Evolutionary conservation across 192 early-diverging fungal species (phyloP).

Genomic region (Coemansia sp.): DNA sequence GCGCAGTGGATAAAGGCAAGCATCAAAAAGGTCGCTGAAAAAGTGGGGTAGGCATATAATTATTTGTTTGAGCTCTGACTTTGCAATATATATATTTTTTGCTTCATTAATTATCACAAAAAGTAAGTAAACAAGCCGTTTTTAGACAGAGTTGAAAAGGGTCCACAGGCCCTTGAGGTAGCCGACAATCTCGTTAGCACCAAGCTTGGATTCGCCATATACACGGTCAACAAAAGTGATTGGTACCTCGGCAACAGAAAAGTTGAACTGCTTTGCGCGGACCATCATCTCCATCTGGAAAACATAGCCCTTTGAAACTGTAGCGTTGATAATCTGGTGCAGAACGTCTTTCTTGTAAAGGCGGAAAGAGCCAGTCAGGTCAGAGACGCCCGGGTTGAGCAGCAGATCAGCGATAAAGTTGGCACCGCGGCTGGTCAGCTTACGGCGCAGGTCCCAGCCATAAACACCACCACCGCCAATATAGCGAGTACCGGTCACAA

Average conservation of each 20-base stretch:
- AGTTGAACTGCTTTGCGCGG: constrained; percentile 88
- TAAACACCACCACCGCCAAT: constrained; percentile 86
- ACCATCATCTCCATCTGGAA: constrained; percentile 99
- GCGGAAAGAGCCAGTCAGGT: constrained; percentile 94
- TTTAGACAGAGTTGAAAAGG: constrained; percentile 70
- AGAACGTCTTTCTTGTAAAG: constrained; percentile 94
- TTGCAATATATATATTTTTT: not conserved
- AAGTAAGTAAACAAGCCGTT: not conserved
- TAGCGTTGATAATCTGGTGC: constrained; percentile 78
- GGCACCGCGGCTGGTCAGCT: constrained; percentile 95
- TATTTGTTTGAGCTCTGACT: not conserved
- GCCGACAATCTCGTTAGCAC: constrained; percentile 90
- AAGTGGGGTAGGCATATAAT: not conserved
- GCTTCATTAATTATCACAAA: not conserved
- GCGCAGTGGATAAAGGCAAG: constrained; percentile 19
- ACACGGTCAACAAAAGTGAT: constrained; percentile 99
- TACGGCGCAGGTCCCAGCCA: constrained; percentile 95
- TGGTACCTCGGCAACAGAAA: constrained; percentile 84
- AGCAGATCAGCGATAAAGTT: constrained; percentile 90
- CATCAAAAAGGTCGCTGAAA: constrained; percentile 6
- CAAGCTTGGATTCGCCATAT: constrained; percentile 95
- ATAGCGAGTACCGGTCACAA: constrained; percentile 96
- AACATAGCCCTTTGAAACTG: constrained; percentile 95
- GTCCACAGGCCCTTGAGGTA: constrained; percentile 89
- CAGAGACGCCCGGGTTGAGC: constrained; percentile 86